A percentile compares a stretch with the other conserved stretches of the same genome.
Conservation (phyloP, 2,329 filamentous ascomycete genomes). For the Dothideomycetes sp. region DNA sequence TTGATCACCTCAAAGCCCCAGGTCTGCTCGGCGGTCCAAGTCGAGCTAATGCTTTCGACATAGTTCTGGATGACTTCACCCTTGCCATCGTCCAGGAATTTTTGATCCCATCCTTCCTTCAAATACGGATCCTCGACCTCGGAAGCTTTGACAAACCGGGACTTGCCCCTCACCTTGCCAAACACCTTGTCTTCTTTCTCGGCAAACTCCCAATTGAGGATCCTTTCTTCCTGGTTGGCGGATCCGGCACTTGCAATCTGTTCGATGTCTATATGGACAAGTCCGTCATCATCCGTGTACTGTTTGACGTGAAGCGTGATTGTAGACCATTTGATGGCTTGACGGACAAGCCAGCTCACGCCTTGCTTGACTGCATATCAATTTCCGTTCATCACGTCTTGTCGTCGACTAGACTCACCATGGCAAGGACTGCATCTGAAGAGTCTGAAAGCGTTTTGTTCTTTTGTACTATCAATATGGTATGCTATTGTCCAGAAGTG, state of each 20-base stretch:
- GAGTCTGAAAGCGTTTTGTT: slow-evolving; percentile 64
- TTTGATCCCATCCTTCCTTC: slow-evolving; percentile 48
- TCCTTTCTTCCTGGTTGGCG: slow-evolving; percentile 50
- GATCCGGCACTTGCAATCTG: slow-evolving; percentile 63
- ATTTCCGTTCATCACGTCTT: neutral
- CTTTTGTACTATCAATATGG: slow-evolving; percentile 38
- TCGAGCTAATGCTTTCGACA: slow-evolving; percentile 31
- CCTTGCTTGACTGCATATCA: slow-evolving; percentile 21
- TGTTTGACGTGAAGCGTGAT: slow-evolving; percentile 53
- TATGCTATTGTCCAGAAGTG: too few species aligned
- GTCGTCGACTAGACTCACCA: slow-evolving; percentile 28
- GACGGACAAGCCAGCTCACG: slow-evolving; percentile 26
- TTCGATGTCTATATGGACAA: slow-evolving; percentile 54
- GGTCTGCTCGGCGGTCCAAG: slow-evolving; percentile 45
- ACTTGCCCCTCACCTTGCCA: slow-evolving; percentile 53
- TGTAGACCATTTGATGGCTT: slow-evolving; percentile 55
- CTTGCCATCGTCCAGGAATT: slow-evolving; percentile 32
- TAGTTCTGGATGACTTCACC: slow-evolving; percentile 35
- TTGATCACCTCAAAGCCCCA: slow-evolving; percentile 37
- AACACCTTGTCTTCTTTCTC: slow-evolving; percentile 72
- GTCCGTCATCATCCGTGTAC: slow-evolving; percentile 33
- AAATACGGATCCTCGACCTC: slow-evolving; percentile 38
- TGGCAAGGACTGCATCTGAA: slow-evolving; percentile 55
- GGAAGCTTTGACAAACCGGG: slow-evolving; percentile 28
- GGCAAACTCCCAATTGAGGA: slow-evolving; percentile 47